Evolutionary conservation across 768 basidiomycete species (phyloP).

Genomic region (Hygrocybe coccinea): DNA sequence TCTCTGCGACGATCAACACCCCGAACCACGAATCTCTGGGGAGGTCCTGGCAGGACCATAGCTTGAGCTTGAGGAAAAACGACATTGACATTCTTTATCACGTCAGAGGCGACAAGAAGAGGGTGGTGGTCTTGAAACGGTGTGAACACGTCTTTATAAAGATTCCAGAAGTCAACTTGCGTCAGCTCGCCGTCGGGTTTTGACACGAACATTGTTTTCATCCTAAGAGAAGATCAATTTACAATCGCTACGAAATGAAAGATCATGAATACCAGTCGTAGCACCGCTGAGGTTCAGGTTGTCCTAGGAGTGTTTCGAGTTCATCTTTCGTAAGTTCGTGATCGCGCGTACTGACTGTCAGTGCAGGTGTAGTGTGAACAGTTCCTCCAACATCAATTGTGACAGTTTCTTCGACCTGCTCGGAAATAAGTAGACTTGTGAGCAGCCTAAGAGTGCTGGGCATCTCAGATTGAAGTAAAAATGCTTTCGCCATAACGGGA

Average conservation of each 20-base stretch:
- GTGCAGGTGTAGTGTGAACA: conserved; percentile 54
- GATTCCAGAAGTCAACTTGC: conserved; percentile 93
- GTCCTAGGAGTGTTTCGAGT: conserved; percentile 49
- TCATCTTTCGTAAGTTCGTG: conserved; percentile 73
- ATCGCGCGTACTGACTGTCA: conserved; percentile 43
- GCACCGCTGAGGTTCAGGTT: conserved; percentile 73
- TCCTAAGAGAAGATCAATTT: conserved; percentile 48
- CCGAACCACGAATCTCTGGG: conserved; percentile 80
- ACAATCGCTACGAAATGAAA: background rate
- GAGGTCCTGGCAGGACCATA: conserved; percentile 71
- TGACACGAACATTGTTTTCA: conserved; percentile 81
- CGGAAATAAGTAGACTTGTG: conserved; percentile 59
- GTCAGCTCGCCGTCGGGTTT: conserved; percentile 77
- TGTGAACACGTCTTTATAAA: conserved; percentile 81
- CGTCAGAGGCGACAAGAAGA: conserved; percentile 80
- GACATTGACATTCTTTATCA: conserved; percentile 86
- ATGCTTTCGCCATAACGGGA: conserved; percentile 69
- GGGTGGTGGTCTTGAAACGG: conserved; percentile 53
- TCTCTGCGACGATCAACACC: conserved; percentile 74
- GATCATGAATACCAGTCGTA: conserved; percentile 63
- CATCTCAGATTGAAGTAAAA: conserved; percentile 68
- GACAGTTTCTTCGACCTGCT: conserved; percentile 68
- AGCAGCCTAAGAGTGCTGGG: conserved; percentile 64
- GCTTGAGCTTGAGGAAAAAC: conserved; percentile 85
- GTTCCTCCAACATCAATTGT: conserved; percentile 58